phyloP scores from a whole-genome alignment of 345 rosid species.

The Lumnitzera littorea region DNA sequence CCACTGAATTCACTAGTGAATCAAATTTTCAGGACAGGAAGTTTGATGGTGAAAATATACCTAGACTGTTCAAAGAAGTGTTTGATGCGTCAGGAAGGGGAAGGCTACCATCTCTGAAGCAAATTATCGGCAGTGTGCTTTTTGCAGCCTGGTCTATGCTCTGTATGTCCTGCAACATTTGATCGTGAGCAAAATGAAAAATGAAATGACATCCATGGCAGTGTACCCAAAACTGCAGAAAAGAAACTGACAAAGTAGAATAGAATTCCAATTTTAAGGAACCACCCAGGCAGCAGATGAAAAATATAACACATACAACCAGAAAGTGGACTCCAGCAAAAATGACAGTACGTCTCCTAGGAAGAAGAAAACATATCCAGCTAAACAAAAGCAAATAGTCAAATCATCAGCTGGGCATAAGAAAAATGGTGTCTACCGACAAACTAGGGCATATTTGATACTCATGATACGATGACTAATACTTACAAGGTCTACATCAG shows the following conservation, averaged over 20 bases:
- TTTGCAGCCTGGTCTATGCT: slow-evolving; percentile 37
- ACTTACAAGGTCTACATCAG: slow-evolving; percentile 87
- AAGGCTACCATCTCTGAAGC: slow-evolving; percentile 93
- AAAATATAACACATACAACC: no score
- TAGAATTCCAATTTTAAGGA: no score
- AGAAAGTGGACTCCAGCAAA: no score
- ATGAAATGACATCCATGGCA: slow-evolving; percentile 3
- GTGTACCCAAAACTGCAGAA: background rate
- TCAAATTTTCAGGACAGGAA: no score
- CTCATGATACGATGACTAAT: slow-evolving; percentile 7
- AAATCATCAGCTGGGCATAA: no score
- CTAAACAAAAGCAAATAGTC: no score
- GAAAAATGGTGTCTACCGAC: background rate
- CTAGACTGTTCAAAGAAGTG: slow-evolving; percentile 42
- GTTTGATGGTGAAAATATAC: slow-evolving; percentile 16
- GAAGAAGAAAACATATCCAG: no score
- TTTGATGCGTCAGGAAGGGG: slow-evolving; percentile 73
- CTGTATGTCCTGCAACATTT: slow-evolving; percentile 33
- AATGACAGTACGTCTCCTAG: no score
- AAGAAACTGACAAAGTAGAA: no score
- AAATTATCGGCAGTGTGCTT: slow-evolving; percentile 60
- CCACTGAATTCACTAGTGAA: no score
- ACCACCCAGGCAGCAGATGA: no score
- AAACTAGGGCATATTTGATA: background rate
- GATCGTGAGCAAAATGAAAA: slow-evolving; percentile 8